These are phyloP conservation scores for Cercospora berteroae DNA, from an alignment of 2,329 filamentous ascomycete genomes.

Conservation along the genomic window DNA sequence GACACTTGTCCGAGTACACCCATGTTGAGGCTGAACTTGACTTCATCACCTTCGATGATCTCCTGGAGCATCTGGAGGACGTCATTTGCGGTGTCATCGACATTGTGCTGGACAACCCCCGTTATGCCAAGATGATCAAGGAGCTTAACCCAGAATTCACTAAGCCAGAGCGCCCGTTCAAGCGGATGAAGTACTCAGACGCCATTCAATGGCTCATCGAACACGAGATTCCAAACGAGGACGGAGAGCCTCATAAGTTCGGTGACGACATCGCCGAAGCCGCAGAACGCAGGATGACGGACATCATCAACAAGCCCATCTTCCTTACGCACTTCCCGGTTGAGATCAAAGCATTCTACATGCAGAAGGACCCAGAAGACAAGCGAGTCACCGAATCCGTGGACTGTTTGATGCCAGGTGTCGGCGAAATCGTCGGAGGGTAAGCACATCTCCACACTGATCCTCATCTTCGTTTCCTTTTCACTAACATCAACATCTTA, in stretches of 20 bases:
- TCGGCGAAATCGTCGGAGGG: conserved; percentile 79
- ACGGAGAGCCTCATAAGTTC: conserved; percentile 83
- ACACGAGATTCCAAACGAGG: conserved; percentile 89
- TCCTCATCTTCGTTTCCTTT: not conserved
- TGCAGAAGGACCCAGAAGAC: conserved; percentile 83
- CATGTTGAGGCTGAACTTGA: conserved; percentile 96
- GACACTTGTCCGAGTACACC: conserved; percentile 93
- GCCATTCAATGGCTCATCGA: conserved; percentile 92
- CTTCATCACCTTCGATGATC: conserved; percentile 88
- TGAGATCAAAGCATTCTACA: conserved; percentile 99
- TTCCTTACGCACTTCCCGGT: conserved; percentile 96
- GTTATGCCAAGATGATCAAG: conserved; percentile 70
- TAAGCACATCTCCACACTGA: not conserved
- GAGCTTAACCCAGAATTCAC: conserved; percentile 89
- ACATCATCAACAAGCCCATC: conserved; percentile 91
- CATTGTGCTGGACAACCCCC: conserved; percentile 68
- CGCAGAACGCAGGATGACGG: conserved; percentile 94
- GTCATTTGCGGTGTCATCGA: conserved; percentile 86
- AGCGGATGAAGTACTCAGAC: conserved; percentile 91
- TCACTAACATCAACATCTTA: not conserved
- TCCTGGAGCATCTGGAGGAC: conserved; percentile 82
- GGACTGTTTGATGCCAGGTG: conserved; percentile 83
- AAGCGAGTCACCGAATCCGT: conserved; percentile 86
- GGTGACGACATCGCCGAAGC: conserved; percentile 98
- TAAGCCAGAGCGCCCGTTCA: conserved; percentile 78